phyloP scores from a whole-genome alignment of 306 rosid species.

The Cicer arietinum region DNA sequence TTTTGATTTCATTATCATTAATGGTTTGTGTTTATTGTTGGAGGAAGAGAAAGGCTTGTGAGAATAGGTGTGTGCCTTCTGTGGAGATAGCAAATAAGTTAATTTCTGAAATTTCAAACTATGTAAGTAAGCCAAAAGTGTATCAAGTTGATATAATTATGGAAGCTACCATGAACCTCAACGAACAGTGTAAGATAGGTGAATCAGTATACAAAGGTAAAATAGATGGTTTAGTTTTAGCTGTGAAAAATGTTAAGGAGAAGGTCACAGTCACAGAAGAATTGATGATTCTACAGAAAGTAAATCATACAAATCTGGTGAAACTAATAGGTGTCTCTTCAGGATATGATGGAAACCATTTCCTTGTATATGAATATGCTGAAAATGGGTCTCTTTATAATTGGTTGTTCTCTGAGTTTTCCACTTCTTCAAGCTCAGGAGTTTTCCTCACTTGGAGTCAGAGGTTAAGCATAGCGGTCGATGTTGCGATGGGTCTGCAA shows the following conservation, averaged over 20 bases:
- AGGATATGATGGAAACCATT: slow-evolving; percentile 48
- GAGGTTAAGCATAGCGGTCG: slow-evolving; percentile 69
- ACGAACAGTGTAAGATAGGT: slow-evolving; percentile 53
- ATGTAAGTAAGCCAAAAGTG: slow-evolving; percentile 59
- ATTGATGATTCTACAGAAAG: slow-evolving; percentile 65
- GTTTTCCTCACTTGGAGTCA: slow-evolving; percentile 64
- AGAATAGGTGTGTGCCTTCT: slow-evolving; percentile 29
- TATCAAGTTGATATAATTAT: slow-evolving; percentile 54
- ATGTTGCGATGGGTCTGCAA: slow-evolving; percentile 69
- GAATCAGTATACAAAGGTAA: slow-evolving; percentile 68
- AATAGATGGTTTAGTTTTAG: slow-evolving; percentile 53
- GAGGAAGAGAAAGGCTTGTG: slow-evolving; percentile 32
- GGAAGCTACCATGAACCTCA: slow-evolving; percentile 69
- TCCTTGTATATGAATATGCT: slow-evolving; percentile 71
- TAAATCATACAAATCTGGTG: slow-evolving; percentile 72
- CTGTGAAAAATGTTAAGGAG: slow-evolving; percentile 60
- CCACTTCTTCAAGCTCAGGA: slow-evolving; percentile 35
- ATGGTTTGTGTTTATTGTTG: slow-evolving; percentile 30
- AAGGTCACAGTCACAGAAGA: slow-evolving; percentile 61
- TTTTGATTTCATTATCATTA: slow-evolving; percentile 41
- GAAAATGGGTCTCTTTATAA: slow-evolving; percentile 73
- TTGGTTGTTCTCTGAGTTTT: slow-evolving; percentile 53
- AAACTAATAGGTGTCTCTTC: slow-evolving; percentile 63
- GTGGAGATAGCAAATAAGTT: slow-evolving; percentile 53
- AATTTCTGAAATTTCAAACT: slow-evolving; percentile 66